Conservation (phyloP, 352 stramenopile genomes). For the Globisporangium polare region DNA sequence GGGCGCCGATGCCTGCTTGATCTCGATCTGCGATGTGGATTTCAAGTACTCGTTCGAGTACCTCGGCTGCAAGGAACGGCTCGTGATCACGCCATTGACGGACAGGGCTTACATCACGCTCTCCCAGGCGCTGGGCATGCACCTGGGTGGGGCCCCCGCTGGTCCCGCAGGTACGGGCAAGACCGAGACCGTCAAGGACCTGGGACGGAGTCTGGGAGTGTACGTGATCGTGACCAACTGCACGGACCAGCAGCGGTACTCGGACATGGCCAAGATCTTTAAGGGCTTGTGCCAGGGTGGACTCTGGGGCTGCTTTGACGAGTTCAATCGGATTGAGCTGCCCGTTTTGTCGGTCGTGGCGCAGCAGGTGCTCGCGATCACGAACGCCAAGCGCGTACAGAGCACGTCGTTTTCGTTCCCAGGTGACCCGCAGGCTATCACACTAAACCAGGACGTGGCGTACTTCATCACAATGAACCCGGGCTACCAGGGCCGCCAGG, state of each 20-base stretch:
- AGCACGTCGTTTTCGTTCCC: constrained; percentile 59
- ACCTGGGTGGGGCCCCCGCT: constrained; percentile 84
- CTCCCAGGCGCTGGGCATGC: constrained; percentile 85
- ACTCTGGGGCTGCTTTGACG: constrained; percentile 90
- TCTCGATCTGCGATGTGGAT: constrained; percentile 92
- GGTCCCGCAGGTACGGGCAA: constrained; percentile 89
- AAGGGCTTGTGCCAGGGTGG: constrained; percentile 90
- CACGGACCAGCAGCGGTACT: constrained; percentile 88
- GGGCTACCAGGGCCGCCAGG: constrained; percentile 88
- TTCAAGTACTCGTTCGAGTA: constrained; percentile 94
- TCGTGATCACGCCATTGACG: constrained; percentile 90
- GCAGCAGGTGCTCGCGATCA: constrained; percentile 89
- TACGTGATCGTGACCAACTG: constrained; percentile 94
- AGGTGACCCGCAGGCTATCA: constrained; percentile 54
- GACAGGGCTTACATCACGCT: constrained; percentile 91
- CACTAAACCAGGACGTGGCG: constrained; percentile 51
- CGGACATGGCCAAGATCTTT: constrained; percentile 93
- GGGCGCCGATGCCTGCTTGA: constrained; percentile 89
- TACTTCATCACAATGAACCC: constrained; percentile 96
- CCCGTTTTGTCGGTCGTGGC: constrained; percentile 91
- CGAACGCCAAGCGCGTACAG: constrained; percentile 59
- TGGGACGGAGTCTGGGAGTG: constrained; percentile 87
- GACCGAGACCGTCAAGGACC: constrained; percentile 90
- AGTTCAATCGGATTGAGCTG: constrained; percentile 93
- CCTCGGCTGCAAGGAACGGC: constrained; percentile 87